phyloP scores from a whole-genome alignment of 2,329 filamentous ascomycete genomes.

The Pseudogymnoascus sp. region DNA sequence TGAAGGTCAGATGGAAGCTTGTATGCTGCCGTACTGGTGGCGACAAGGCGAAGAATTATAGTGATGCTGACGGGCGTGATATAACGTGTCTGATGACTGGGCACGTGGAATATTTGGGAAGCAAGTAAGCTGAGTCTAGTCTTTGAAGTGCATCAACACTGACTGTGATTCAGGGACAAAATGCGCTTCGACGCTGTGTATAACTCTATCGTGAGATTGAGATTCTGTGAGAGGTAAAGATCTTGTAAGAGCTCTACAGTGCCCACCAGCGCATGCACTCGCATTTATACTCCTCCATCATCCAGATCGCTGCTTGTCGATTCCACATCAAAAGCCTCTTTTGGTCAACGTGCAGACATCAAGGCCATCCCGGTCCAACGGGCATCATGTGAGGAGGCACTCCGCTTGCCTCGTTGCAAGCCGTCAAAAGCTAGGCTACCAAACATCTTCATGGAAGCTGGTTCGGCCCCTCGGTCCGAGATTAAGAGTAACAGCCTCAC shows the following conservation, averaged over 20 bases:
- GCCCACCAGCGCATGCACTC: not conserved
- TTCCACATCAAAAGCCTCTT: conserved; percentile 2
- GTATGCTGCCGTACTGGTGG: not conserved
- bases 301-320: not conserved
- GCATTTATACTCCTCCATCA: not conserved
- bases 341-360: not conserved
- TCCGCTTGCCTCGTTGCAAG: not conserved
- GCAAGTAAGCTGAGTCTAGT: not conserved
- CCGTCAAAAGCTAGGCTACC: not conserved
- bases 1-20: not conserved
- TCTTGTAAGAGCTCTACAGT: not conserved
- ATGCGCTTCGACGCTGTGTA: not conserved
- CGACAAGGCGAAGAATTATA: not conserved
- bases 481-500: not conserved
- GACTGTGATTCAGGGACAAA: not conserved
- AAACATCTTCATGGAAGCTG: not conserved
- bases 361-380: not conserved
- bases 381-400: not conserved
- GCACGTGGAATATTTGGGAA: not conserved
- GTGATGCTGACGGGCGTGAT: not conserved
- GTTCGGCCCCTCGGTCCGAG: not conserved
- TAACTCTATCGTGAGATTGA: not conserved
- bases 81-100: not conserved
- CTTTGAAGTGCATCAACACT: not conserved
- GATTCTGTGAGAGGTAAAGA: not conserved